Conservation (phyloP, 257 asterid species). For the Lantana camara region DNA sequence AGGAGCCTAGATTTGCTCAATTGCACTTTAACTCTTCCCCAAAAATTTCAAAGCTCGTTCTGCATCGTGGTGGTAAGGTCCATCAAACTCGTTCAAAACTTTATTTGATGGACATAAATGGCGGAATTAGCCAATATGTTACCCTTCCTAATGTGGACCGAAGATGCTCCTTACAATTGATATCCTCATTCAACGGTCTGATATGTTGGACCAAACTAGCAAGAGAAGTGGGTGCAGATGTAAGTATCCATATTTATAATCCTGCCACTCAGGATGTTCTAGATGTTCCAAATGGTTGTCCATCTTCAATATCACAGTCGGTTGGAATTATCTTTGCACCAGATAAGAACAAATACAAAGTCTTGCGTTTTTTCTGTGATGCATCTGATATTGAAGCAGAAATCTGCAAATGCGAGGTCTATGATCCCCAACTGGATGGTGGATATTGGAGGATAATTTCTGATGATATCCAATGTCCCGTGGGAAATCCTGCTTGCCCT, state of each 20-base stretch:
- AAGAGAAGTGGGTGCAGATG: neutral
- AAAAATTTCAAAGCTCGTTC: neutral
- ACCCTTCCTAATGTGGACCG: neutral
- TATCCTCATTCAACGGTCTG: conserved; percentile 26
- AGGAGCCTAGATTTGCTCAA: conserved; percentile 9
- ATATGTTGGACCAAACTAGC: conserved; percentile 1
- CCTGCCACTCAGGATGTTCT: conserved; percentile 18
- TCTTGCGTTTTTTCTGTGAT: conserved; percentile 15
- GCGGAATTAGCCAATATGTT: neutral
- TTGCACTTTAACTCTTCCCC: conserved; percentile 12
- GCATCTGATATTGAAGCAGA: neutral
- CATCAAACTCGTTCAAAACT: neutral
- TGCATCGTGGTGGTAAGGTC: neutral
- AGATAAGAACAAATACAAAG: neutral
- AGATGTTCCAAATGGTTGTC: conserved; percentile 5
- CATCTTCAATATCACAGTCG: neutral
- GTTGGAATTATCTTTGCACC: conserved; percentile 18
- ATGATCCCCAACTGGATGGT: neutral
- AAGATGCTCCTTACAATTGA: neutral
- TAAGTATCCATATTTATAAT: conserved; percentile 17
- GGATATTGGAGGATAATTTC: conserved; percentile 3
- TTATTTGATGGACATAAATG: conserved; percentile 10
- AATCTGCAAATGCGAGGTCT: conserved; percentile 6
- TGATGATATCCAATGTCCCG: conserved; percentile 7
- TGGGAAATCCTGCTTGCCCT: conserved; percentile 6